phyloP scores from a whole-genome alignment of 2,329 filamentous ascomycete species.

The Fusarium sp. region DNA sequence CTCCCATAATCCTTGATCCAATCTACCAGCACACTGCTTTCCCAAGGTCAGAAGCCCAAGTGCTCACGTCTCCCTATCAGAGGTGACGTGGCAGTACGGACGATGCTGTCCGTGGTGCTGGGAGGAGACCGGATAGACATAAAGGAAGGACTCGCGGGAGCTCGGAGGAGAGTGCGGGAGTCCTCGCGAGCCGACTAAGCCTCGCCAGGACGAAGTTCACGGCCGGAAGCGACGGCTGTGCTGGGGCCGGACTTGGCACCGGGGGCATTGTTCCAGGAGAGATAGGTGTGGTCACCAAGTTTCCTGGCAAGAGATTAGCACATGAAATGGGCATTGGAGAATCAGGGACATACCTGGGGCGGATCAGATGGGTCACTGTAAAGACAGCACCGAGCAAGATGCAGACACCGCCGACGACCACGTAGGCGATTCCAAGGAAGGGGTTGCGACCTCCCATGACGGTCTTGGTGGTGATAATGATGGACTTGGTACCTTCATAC shows the following conservation, averaged over 20 bases:
- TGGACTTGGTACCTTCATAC: conserved; percentile 88
- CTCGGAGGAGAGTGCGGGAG: conserved; percentile 36
- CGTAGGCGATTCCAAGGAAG: conserved; percentile 94
- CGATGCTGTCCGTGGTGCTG: conserved; percentile 3
- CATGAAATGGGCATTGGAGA: background rate
- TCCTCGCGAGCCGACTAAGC: conserved; percentile 50
- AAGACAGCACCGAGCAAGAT: conserved; percentile 88
- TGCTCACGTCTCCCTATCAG: background rate
- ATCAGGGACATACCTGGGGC: conserved; percentile 73
- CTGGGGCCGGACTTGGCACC: conserved; percentile 53
- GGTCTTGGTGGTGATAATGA: conserved; percentile 86
- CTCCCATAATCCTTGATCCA: background rate
- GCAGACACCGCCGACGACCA: conserved; percentile 92
- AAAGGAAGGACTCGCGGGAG: conserved; percentile 19
- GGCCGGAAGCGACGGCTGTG: conserved; percentile 61
- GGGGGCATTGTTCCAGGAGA: conserved; percentile 84
- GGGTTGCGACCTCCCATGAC: conserved; percentile 95
- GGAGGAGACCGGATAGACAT: conserved; percentile 16
- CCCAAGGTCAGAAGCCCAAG: conserved; percentile 7
- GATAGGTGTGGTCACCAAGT: conserved; percentile 96
- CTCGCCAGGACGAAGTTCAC: conserved; percentile 60
- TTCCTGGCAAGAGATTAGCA: conserved; percentile 66
- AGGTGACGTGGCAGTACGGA: background rate
- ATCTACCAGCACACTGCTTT: background rate
- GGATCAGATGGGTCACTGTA: conserved; percentile 88